phyloP scores from a whole-genome alignment of 2,329 filamentous ascomycete species.

The Fusarium sp. region DNA sequence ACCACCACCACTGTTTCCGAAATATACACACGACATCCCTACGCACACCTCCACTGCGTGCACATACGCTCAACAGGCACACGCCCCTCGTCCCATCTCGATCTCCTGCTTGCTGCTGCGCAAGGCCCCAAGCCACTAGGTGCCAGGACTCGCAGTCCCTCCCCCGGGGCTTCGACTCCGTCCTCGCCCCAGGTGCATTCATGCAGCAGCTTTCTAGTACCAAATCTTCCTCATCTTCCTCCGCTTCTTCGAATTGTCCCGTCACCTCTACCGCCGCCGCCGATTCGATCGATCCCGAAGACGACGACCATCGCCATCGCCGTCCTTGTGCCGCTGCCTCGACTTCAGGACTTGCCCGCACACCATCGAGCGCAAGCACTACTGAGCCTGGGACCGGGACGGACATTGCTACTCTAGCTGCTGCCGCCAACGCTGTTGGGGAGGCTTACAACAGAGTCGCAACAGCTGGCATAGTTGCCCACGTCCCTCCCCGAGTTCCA shows the following conservation, averaged over 20 bases:
- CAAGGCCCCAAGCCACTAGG: constrained; percentile 42
- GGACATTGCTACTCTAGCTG: constrained; percentile 20
- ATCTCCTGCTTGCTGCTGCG: constrained; percentile 43
- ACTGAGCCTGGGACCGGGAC: constrained; percentile 17
- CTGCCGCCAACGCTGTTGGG: constrained; percentile 21
- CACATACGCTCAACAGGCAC: constrained; percentile 19
- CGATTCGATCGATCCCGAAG: constrained; percentile 33
- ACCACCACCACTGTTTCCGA: constrained; percentile 26
- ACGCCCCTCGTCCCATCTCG: constrained; percentile 44
- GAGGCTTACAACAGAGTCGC: constrained; percentile 26
- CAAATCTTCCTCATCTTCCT: constrained; percentile 37
- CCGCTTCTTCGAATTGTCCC: constrained; percentile 20
- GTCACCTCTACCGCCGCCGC: constrained; percentile 8
- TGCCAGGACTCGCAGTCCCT: constrained; percentile 45
- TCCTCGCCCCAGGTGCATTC: constrained; percentile 46
- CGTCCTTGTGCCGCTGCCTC: constrained; percentile 23
- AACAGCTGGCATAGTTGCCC: constrained; percentile 24
- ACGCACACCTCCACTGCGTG: constrained; percentile 29
- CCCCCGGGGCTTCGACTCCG: constrained; percentile 44
- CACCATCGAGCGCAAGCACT: constrained; percentile 18
- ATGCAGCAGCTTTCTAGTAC: constrained; percentile 47
- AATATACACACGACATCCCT: constrained; percentile 24
- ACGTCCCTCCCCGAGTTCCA: constrained; percentile 27
- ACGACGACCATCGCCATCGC: constrained; percentile 21
- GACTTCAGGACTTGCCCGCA: constrained; percentile 19